Evolutionary conservation across 116 monocot genomes (phyloP), one percentile per base, ranked within the genome.

Genomic region (Posidonia oceanica): DNA sequence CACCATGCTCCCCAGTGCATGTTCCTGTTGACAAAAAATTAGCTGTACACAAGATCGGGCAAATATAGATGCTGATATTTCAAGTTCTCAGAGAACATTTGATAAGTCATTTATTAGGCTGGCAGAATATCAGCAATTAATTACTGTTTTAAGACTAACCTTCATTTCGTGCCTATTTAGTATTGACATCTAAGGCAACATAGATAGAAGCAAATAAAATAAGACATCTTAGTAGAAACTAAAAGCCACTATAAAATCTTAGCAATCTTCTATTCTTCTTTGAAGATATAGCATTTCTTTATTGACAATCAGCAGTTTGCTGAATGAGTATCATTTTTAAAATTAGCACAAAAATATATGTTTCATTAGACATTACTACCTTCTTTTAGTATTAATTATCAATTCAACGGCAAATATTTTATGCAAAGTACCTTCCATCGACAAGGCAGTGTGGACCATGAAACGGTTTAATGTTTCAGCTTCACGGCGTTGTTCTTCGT

Each of bases 1-100:
- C 91, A 59, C 91, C 96, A 80, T 96, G 96, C 74, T 96, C 96
- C 72, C 96, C 96, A 3, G 96, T 89, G 63, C 96, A 96, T 18
- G 96, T 96, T 64, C 96, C 96, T 96, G 78, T 69, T 42, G 70
- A 72, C 36, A 20, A 62, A 54, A 80, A 17, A 73, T 10, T 10
- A 51, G 11, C 36, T 53, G 14, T 13, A 69, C 12, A 36, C 10
- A 69, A 14, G 13, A 22, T 51, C 42, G 20, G 13, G 14, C 10
- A 21, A 39, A 16, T 40, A 29, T 12, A 10, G n/a, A 39, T 10
- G 3, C 38, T 15, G 39, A 67, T 5, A 48, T 48, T 12, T 1
- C 8, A 48, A 48, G 11, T 10, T 48, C 48, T 48, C 48, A 48
- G 3, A 48, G 1, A 48, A 48, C 12, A 48, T 48, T 48, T 48